These are phyloP conservation scores for Calonectria hongkongensis DNA, from an alignment of 2,329 filamentous ascomycete genomes.

Conservation along the genomic window DNA sequence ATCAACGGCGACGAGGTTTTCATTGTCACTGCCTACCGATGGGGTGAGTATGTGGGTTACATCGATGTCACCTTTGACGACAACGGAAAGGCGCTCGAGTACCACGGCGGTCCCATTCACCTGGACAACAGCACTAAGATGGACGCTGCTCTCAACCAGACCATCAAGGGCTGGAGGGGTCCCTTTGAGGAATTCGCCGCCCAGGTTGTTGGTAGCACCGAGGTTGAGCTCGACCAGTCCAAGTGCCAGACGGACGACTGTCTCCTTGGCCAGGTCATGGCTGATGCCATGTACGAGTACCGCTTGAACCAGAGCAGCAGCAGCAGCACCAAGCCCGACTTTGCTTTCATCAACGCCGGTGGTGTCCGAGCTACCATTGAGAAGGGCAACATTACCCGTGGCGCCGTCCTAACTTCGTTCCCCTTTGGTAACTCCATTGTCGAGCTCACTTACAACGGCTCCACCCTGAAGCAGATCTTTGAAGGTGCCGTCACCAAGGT, in stretches of 20 bases:
- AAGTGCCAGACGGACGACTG: constrained; percentile 76
- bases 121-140: constrained; percentile 76
- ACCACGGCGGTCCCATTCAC: constrained; percentile 79
- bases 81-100: constrained; percentile 76
- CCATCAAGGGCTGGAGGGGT: constrained; percentile 75
- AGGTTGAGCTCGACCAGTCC: constrained; percentile 75
- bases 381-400: constrained; percentile 76
- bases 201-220: constrained; percentile 73
- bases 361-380: constrained; percentile 79
- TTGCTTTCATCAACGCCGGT: constrained; percentile 78
- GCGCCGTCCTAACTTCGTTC: constrained; percentile 78
- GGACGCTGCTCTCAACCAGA: constrained; percentile 73
- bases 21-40: constrained; percentile 80
- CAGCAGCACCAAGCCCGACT: constrained; percentile 64
- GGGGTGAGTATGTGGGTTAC: constrained; percentile 81
- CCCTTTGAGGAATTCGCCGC: constrained; percentile 77
- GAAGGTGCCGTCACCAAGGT: constrained; percentile 75
- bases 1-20: constrained; percentile 79
- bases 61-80: constrained; percentile 79
- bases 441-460: constrained; percentile 72
- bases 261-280: constrained; percentile 72
- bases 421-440: constrained; percentile 80
- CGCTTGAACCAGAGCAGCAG: constrained; percentile 67
- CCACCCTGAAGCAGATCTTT: constrained; percentile 73
- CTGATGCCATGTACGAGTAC: constrained; percentile 78